These are phyloP conservation scores for Catunica adiposa DNA, from an alignment of 2,329 filamentous ascomycete genomes.

Conservation along the genomic window DNA sequence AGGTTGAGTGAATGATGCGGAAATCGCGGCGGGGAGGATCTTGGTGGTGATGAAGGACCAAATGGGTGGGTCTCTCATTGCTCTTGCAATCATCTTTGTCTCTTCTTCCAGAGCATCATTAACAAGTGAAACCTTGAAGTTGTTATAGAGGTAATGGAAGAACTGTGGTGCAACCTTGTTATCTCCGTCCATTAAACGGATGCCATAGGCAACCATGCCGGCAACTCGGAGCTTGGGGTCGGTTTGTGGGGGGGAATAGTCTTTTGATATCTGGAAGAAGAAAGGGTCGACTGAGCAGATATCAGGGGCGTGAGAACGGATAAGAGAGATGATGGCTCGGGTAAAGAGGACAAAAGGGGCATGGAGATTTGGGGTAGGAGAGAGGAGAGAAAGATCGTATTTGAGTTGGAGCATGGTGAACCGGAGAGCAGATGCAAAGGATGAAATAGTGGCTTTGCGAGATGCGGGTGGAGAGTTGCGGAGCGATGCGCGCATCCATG, in stretches of 20 bases:
- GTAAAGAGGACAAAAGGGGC: conserved; percentile 33
- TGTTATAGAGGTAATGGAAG: conserved; percentile 41
- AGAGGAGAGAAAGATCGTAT: conserved; percentile 28
- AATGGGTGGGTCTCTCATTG: conserved; percentile 28
- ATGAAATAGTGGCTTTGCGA: conserved; percentile 23
- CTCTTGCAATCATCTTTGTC: conserved; percentile 28
- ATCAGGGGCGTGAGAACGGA: conserved; percentile 36
- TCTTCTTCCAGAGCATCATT: conserved; percentile 33
- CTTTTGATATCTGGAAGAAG: conserved; percentile 38
- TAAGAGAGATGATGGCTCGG: conserved; percentile 34
- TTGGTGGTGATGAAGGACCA: conserved; percentile 31
- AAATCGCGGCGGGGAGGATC: conserved; percentile 39
- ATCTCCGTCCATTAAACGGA: conserved; percentile 37
- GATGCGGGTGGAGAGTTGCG: conserved; percentile 24
- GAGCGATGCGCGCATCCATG: conserved; percentile 33
- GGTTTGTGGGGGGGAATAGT: conserved; percentile 37
- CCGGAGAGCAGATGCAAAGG: conserved; percentile 29
- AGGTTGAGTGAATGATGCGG: conserved; percentile 21
- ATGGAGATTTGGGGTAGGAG: conserved; percentile 25
- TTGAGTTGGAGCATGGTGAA: conserved; percentile 38
- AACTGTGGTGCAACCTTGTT: conserved; percentile 30
- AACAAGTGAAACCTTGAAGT: conserved; percentile 37
- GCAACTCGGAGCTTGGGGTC: conserved; percentile 42
- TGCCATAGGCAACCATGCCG: conserved; percentile 37
- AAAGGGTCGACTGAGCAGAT: conserved; percentile 38